Conservation (phyloP, 78 protist genomes). For the Polysphondylium violaceum region DNA sequence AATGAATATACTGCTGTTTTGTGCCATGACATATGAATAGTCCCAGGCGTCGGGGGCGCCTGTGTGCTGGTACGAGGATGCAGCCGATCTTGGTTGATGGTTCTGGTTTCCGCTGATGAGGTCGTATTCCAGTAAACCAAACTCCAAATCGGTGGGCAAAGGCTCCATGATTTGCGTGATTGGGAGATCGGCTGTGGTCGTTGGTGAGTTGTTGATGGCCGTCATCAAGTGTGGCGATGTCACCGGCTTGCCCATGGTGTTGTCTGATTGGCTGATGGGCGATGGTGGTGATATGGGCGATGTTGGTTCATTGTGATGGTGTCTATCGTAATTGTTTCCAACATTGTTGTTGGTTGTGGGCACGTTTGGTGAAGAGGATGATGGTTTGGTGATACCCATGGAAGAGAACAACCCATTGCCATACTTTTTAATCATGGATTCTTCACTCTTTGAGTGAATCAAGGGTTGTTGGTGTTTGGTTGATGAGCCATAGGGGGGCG, state of each 20-base stretch:
- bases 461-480: not conserved
- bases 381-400: not conserved
- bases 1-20: slow-evolving; percentile 9
- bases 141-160: slow-evolving; percentile 42
- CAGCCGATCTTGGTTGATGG: slow-evolving; percentile 6
- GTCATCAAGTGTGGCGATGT: not conserved
- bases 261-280: not conserved
- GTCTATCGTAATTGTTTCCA: not conserved
- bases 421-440: slow-evolving; percentile 31
- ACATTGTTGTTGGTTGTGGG: not conserved
- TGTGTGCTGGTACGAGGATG: not conserved
- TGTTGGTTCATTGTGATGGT: not conserved
- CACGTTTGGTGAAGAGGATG: not conserved
- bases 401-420: slow-evolving; percentile 28
- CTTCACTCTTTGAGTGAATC: slow-evolving; percentile 68
- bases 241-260: not conserved
- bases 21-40: too few relatives aligned
- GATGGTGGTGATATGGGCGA: not conserved
- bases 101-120: not conserved
- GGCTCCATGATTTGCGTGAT: slow-evolving; percentile 62
- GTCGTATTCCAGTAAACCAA: slow-evolving; percentile 48
- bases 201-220: not conserved
- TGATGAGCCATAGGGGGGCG: not conserved
- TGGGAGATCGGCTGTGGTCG: slow-evolving; percentile 5
- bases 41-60: too few relatives aligned